These are phyloP conservation scores for Fabrea salina DNA, from an alignment of 169 alveolate genomes.

Conservation along the genomic window DNA sequence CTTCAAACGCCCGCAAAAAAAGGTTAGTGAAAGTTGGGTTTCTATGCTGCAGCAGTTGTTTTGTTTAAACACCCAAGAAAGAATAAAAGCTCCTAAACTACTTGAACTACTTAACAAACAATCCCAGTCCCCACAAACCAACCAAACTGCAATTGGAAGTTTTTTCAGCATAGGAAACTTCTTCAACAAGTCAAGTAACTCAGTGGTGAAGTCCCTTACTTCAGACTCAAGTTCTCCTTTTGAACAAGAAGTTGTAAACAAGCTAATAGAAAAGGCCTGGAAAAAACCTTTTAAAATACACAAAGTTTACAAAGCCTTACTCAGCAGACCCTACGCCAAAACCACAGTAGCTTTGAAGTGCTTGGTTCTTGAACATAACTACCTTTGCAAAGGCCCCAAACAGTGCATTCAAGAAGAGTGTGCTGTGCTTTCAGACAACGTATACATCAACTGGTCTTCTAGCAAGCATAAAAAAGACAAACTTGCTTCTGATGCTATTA, in stretches of 20 bases:
- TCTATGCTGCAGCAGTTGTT: not conserved
- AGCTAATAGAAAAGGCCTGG: constrained; percentile 17
- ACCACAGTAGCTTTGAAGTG: constrained; percentile 2
- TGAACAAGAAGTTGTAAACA: not conserved
- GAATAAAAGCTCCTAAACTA: not conserved
- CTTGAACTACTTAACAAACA: not conserved
- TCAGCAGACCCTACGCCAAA: not conserved
- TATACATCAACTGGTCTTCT: not conserved
- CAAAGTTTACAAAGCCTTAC: not conserved
- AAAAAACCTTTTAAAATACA: constrained; percentile 18
- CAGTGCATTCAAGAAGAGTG: not conserved
- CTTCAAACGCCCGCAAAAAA: not conserved
- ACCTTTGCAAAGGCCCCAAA: not conserved
- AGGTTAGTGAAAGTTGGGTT: not conserved
- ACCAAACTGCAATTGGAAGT: not conserved
- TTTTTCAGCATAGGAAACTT: not conserved
- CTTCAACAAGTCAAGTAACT: not conserved
- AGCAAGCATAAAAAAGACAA: constrained; percentile 13
- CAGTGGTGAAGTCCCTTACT: constrained; percentile 9
- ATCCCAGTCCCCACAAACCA: not conserved
- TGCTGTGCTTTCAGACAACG: not conserved
- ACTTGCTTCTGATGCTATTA: not conserved
- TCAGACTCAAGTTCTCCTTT: not conserved
- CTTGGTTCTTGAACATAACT: not conserved
- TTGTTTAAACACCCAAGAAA: not conserved